Percentiles rank a stretch among this genome's conserved stretches.
phyloP scores from a whole-genome alignment of 176 grass and related monocot genomes.

The Neostapfia colusana region DNA sequence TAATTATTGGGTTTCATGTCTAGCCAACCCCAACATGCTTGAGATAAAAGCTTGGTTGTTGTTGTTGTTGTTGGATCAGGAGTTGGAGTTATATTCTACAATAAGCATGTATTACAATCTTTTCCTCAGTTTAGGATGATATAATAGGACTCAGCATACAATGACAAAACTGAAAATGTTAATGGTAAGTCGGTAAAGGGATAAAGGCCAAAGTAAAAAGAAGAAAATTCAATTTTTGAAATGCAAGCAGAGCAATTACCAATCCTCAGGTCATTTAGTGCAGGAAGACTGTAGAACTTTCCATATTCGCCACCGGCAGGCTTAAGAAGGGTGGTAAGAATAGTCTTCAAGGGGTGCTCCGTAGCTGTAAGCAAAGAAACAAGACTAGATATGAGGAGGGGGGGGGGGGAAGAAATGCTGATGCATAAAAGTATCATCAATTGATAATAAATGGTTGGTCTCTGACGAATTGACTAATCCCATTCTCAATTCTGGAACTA shows the following conservation, averaged over 20 bases:
- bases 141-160: not conserved
- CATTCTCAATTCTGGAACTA: not conserved
- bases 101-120: not conserved
- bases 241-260: slow-evolving; percentile 50
- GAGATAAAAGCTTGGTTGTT: no score
- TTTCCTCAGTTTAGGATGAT: not conserved
- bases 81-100: not conserved
- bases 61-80: no score
- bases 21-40: no score
- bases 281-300: slow-evolving; percentile 82
- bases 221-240: not conserved
- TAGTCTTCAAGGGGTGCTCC: slow-evolving; percentile 62
- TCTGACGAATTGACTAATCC: slow-evolving; percentile 26
- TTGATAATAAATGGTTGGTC: not conserved
- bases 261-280: slow-evolving; percentile 77
- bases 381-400: not conserved
- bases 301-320: slow-evolving; percentile 81
- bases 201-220: not conserved
- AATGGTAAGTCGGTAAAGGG: not conserved
- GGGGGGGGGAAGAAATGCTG: not conserved
- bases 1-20: no score
- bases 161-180: not conserved
- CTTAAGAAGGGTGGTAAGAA: slow-evolving; percentile 79
- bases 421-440: slow-evolving; percentile 17
- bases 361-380: slow-evolving; percentile 49